A percentile compares a stretch with the other conserved stretches of the same genome.
phyloP scores from a whole-genome alignment of 352 stramenopile species.

The Phytophthora meadii region DNA sequence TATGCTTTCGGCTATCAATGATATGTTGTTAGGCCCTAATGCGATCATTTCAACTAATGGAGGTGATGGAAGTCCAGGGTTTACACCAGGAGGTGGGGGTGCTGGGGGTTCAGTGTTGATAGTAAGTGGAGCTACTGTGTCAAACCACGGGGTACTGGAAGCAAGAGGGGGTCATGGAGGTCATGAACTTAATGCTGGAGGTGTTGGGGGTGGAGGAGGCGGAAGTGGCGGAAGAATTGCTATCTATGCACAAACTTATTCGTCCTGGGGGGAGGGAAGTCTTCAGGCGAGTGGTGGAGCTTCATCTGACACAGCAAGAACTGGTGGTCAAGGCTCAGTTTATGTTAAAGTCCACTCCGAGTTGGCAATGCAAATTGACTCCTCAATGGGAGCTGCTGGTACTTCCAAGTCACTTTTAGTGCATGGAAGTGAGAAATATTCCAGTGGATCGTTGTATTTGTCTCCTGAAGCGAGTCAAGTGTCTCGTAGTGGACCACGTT shows the following conservation, averaged over 20 bases:
- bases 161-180: constrained; percentile 87
- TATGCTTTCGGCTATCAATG: constrained; percentile 93
- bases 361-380: constrained; percentile 63
- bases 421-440: constrained; percentile 47
- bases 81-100: constrained; percentile 66
- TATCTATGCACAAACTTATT: constrained; percentile 93
- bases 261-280: constrained; percentile 79
- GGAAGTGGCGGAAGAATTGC: constrained; percentile 90
- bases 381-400: constrained; percentile 67
- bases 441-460: constrained; percentile 39
- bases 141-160: constrained; percentile 79
- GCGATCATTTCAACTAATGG: constrained; percentile 84
- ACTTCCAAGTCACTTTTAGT: constrained; percentile 79
- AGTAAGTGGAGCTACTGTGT: constrained; percentile 54
- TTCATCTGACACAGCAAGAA: constrained; percentile 50
- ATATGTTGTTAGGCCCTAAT: constrained; percentile 90
- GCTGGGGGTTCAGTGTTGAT: constrained; percentile 63
- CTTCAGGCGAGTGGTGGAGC: constrained; percentile 82
- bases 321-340: constrained; percentile 47
- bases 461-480: constrained; percentile 28
- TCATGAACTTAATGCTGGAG: constrained; percentile 26
- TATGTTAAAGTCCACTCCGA: constrained; percentile 55
- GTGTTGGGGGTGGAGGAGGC: constrained; percentile 68
- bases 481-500: constrained; percentile 56
- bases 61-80: constrained; percentile 52